Percentiles rank a stretch among this genome's conserved stretches.
Conservation (phyloP, 225 moss, liverwort and hornwort species). For the Physcomitrium patens region DNA sequence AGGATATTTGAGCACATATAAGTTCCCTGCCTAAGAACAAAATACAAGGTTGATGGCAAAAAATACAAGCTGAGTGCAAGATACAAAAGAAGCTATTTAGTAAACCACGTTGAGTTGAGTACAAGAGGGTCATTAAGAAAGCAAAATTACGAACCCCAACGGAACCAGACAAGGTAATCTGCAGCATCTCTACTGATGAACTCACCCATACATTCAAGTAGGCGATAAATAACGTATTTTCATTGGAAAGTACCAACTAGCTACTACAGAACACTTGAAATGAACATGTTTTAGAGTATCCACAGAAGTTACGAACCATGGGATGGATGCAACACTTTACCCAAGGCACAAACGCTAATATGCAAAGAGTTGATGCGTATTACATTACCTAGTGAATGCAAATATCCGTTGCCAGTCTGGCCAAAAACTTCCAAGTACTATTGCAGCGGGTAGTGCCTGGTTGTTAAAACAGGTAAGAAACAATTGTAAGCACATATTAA, state of each 20-base stretch:
- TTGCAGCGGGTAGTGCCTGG: conserved; percentile 82
- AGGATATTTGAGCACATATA: background rate
- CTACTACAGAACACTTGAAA: background rate
- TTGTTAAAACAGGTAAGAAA: conserved; percentile 28
- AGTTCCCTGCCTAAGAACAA: background rate
- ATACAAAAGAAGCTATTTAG: background rate
- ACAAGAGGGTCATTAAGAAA: background rate
- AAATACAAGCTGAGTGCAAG: background rate
- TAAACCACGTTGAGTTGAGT: background rate
- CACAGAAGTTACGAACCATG: background rate
- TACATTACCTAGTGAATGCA: conserved; percentile 68
- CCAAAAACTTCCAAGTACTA: conserved; percentile 71
- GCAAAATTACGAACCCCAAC: too few species aligned
- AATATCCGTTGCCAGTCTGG: conserved; percentile 84
- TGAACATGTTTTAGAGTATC: background rate
- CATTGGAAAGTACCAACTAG: background rate
- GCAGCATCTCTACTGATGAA: background rate
- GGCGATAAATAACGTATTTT: background rate
- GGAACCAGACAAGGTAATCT: too few species aligned
- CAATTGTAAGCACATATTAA: conserved; percentile 24
- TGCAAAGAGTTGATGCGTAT: background rate
- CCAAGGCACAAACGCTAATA: background rate
- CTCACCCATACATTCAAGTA: background rate
- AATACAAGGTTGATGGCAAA: background rate
- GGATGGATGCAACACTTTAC: background rate